Conservation (phyloP, 768 basidiomycete genomes). For the Kockovaella imperatae region DNA sequence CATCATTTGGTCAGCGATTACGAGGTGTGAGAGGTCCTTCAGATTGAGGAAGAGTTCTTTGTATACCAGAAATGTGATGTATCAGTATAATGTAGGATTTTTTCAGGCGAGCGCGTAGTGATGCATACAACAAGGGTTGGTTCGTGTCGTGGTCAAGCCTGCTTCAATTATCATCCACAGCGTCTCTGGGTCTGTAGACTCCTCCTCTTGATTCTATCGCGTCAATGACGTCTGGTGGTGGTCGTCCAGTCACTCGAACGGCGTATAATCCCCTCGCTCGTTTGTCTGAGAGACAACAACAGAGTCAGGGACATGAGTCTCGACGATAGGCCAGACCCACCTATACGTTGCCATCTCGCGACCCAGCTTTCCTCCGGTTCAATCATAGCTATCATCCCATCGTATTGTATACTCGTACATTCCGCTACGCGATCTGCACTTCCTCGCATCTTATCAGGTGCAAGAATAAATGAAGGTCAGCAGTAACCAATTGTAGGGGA, state of each 20-base stretch:
- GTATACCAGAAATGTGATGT: too few species aligned
- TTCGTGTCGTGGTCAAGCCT: too few species aligned
- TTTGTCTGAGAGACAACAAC: constrained; percentile 57
- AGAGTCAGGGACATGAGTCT: not conserved
- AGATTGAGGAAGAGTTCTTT: too few species aligned
- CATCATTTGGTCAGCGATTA: too few species aligned
- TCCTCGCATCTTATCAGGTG: constrained; percentile 68
- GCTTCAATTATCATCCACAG: constrained; percentile 30
- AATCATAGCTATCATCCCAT: constrained; percentile 81
- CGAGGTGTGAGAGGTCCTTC: too few species aligned
- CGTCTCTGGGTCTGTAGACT: constrained; percentile 31
- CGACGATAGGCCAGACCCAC: constrained; percentile 50
- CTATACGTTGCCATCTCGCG: constrained; percentile 87
- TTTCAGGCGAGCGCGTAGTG: too few species aligned
- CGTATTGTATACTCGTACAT: constrained; percentile 88
- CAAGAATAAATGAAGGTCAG: not conserved
- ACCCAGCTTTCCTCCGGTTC: constrained; percentile 90
- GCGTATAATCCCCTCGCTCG: constrained; percentile 89
- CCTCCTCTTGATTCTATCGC: constrained; percentile 33
- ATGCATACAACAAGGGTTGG: too few species aligned
- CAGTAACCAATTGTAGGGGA: not conserved
- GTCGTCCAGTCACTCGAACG: constrained; percentile 53
- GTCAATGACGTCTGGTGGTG: constrained; percentile 35
- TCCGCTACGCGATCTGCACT: constrained; percentile 69
- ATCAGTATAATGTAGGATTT: too few species aligned